Base-by-base conservation (phyloP, 805 yeast genomes). In the Crinitomyces ghanaensis region DNA sequence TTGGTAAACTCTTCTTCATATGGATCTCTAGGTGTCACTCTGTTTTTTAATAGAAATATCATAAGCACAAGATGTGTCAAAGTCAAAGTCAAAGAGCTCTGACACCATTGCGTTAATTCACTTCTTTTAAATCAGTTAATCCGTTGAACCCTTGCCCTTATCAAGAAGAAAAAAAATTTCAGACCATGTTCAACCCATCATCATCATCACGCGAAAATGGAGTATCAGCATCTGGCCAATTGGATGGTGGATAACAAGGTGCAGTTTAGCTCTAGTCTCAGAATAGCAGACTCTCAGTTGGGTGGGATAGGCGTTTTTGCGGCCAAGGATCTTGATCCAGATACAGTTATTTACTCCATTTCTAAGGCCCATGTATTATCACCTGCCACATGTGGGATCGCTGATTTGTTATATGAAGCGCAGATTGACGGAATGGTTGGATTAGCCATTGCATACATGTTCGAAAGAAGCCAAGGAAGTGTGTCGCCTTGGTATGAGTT, bases 261-360 rank as follows among this genome's bases (percentile, higher is more conserved):
- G 1, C 65, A 61, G 38, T 72, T 83, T 68, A 65, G 71, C 38
- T 52, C 65, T 4, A 65, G 61, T 2, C 49, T 77, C 7, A 60
- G 62, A 24, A 52, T 78, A 1, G 60, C 54, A 22, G 39, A 44
- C n/a, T 72, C 83, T 0, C 43, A 54, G 3, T 38, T 59, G 2
- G 84, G 82, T 2, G 93, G 93, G 1, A 42, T 72, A 2, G 94
- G 94, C 5, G 88, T 84, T 0, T 79, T 78, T 50, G 76, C 80
- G 4, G 56, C 50, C 5, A 35, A 45, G 19, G 61, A 62, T 19
- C 46, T 72, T 6, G 54, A 50, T 5, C 50, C 50, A 21, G 64
- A 53, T 24, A 54, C 57, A 1, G 51, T 51, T 7, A 45, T 62
- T 13, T 41, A 53, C 11, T 35, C 41, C 12, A 48, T 60, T 6